Conservation (phyloP, 192 early-diverging fungal genomes). For the Mortierella hygrophila region DNA sequence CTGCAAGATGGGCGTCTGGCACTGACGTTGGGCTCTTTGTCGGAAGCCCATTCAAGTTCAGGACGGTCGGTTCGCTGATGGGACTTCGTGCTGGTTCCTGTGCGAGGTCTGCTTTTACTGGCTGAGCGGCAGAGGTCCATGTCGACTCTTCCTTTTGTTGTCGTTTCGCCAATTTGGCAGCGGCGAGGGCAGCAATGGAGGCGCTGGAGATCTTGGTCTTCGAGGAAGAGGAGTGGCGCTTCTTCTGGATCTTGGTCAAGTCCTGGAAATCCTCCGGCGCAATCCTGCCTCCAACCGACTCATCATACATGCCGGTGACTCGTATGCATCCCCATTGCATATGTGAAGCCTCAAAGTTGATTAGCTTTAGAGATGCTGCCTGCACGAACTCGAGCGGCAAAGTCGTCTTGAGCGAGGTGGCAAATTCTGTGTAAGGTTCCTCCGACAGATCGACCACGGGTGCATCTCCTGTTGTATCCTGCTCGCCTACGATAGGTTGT, state of each 20-base stretch:
- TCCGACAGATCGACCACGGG: constrained; percentile 13
- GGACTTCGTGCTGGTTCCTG: background rate
- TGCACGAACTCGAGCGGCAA: constrained; percentile 46
- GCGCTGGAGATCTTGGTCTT: constrained; percentile 17
- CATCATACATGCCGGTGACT: constrained; percentile 53
- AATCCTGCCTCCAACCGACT: constrained; percentile 48
- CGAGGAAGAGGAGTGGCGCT: constrained; percentile 7
- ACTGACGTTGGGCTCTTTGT: background rate
- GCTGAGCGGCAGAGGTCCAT: constrained; percentile 10
- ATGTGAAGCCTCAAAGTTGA: constrained; percentile 52
- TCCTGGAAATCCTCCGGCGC: constrained; percentile 41
- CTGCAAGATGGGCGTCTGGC: background rate
- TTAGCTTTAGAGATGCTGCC: constrained; percentile 47
- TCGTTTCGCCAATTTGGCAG: constrained; percentile 17
- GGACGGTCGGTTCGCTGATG: background rate
- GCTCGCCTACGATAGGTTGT: constrained; percentile 4
- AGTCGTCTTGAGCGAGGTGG: constrained; percentile 33
- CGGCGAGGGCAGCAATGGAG: background rate
- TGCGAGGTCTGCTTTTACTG: constrained; percentile 7
- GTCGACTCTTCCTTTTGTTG: constrained; percentile 19
- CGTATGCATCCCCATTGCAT: constrained; percentile 49
- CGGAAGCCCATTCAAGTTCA: background rate
- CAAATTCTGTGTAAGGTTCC: constrained; percentile 19
- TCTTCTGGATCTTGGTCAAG: constrained; percentile 34
- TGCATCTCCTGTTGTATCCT: constrained; percentile 4